These are phyloP conservation scores for Eurotiales sp. DNA, from an alignment of 2,329 filamentous ascomycete species.

Conservation along the genomic window DNA sequence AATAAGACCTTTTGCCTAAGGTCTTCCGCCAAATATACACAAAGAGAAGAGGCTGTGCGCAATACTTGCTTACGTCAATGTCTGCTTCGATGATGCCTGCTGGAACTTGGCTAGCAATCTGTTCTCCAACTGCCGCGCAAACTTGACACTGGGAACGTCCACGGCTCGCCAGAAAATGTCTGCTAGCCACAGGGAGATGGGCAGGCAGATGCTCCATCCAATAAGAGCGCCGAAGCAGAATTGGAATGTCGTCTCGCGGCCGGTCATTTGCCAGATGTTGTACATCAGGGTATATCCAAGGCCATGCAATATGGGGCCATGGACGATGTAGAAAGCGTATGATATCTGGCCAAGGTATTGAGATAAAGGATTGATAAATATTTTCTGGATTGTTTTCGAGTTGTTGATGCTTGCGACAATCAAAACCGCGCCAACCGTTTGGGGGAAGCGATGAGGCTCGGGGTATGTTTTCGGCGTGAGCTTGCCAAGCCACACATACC, in stretches of 20 bases:
- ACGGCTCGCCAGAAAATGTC: conserved; percentile 59
- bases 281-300: conserved; percentile 44
- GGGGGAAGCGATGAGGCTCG: conserved; percentile 43
- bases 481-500: conserved; percentile 37
- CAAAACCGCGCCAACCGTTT: conserved; percentile 40
- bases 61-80: background rate
- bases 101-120: conserved; percentile 23
- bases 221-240: conserved; percentile 39
- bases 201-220: conserved; percentile 37
- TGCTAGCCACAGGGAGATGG: conserved; percentile 50
- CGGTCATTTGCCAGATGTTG: conserved; percentile 37
- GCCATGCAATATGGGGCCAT: conserved; percentile 42
- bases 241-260: conserved; percentile 36
- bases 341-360: conserved; percentile 48
- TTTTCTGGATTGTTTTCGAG: conserved; percentile 36
- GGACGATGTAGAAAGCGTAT: conserved; percentile 47
- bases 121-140: conserved; percentile 49
- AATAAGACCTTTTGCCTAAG: too few relatives aligned
- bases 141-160: conserved; percentile 50
- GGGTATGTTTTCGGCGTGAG: conserved; percentile 39
- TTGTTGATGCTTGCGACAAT: conserved; percentile 43
- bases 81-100: background rate
- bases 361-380: conserved; percentile 39
- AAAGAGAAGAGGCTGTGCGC: background rate
- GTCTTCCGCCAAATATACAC: background rate